Evolutionary conservation across 768 basidiomycete genomes (phyloP).

Genomic region (Saitozyma sp.): DNA sequence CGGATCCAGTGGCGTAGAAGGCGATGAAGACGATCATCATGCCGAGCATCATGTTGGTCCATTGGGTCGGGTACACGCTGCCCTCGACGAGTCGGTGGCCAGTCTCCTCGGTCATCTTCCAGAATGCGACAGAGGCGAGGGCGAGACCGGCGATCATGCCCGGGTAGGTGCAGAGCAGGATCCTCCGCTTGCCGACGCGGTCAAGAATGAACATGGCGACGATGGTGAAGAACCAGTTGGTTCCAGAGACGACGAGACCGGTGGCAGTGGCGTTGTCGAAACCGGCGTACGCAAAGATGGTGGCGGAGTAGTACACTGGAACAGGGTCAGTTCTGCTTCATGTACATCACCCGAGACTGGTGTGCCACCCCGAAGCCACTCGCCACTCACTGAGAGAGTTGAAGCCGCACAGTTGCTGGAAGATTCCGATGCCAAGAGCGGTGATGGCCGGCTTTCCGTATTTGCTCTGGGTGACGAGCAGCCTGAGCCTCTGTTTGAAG

Average conservation of each 20-base stretch:
- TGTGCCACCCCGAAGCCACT: too few relatives aligned
- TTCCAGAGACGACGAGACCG: conserved; percentile 31
- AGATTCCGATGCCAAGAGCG: conserved; percentile 30
- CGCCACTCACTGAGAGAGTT: conserved; percentile 28
- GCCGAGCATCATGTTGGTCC: conserved; percentile 30
- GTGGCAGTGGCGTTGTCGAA: conserved; percentile 34
- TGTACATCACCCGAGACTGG: background rate
- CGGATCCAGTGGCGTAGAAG: conserved; percentile 29
- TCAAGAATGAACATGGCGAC: conserved; percentile 36
- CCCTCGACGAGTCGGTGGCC: conserved; percentile 24
- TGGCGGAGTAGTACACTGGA: conserved; percentile 33
- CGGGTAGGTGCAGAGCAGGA: conserved; percentile 29
- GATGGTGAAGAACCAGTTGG: conserved; percentile 38
- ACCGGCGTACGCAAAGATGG: conserved; percentile 32
- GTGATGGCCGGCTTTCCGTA: conserved; percentile 32
- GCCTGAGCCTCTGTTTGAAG: conserved; percentile 8
- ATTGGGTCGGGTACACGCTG: conserved; percentile 19
- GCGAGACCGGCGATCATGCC: conserved; percentile 35
- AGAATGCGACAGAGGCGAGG: conserved; percentile 32
- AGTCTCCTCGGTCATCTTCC: conserved; percentile 25
- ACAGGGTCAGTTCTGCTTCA: too few relatives aligned
- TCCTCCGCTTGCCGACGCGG: conserved; percentile 34
- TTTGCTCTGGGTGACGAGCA: conserved; percentile 19
- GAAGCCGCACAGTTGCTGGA: conserved; percentile 43
- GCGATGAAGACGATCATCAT: conserved; percentile 35